A percentile compares a stretch with the other conserved stretches of the same genome.
phyloP scores from a whole-genome alignment of 169 alveolate genomes.

The Cystoisospora suis region DNA sequence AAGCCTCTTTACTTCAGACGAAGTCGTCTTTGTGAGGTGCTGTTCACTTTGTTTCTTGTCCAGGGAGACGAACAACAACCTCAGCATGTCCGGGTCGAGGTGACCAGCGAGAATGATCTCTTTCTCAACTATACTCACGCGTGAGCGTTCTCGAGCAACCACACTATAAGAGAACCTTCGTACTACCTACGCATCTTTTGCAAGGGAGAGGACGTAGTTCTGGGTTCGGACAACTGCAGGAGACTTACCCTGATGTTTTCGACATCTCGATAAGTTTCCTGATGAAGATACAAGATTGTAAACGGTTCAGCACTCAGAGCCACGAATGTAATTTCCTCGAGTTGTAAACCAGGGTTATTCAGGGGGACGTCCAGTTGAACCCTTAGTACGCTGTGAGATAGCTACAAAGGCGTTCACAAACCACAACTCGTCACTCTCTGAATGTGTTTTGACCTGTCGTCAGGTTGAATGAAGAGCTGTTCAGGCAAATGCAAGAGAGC shows the following conservation, averaged over 20 bases:
- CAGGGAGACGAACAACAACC: constrained; percentile 88
- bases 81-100: constrained; percentile 85
- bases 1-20: too few relatives aligned
- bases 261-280: too few relatives aligned
- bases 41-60: background rate
- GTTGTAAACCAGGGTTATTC: background rate
- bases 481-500: constrained; percentile 85
- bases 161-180: too few relatives aligned
- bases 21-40: background rate
- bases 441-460: background rate
- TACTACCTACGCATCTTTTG: too few relatives aligned
- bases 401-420: background rate
- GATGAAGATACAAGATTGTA: too few relatives aligned
- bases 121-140: constrained; percentile 92
- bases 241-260: too few relatives aligned
- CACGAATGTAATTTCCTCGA: too few relatives aligned
- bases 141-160: too few relatives aligned
- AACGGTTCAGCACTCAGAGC: too few relatives aligned
- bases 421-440: background rate
- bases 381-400: background rate
- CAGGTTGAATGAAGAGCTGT: constrained; percentile 83
- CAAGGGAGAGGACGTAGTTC: too few relatives aligned
- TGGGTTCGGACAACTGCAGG: too few relatives aligned
- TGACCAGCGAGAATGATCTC: constrained; percentile 92
- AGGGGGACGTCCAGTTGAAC: background rate